phyloP scores from a whole-genome alignment of 768 basidiomycete species.

The Mrakia gelida region DNA sequence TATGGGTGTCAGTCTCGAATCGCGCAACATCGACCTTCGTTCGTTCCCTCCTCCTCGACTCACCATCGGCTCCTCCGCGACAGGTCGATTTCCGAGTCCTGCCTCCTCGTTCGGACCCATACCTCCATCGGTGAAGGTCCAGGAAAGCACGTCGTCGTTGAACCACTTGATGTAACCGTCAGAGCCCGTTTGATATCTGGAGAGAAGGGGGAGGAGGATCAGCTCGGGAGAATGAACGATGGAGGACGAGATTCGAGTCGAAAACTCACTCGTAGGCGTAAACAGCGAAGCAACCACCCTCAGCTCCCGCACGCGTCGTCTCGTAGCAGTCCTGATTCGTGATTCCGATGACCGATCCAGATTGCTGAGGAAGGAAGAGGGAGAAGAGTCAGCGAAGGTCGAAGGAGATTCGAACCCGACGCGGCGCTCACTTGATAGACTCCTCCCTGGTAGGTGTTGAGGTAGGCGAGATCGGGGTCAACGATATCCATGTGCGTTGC shows the following conservation, averaged over 20 bases:
- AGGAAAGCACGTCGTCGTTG: neutral
- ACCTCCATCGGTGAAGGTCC: slow-evolving; percentile 8
- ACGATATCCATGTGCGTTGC: slow-evolving; percentile 15
- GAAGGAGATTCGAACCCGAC: neutral
- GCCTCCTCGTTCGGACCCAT: slow-evolving; percentile 18
- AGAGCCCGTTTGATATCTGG: slow-evolving; percentile 8
- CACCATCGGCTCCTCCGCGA: slow-evolving; percentile 30
- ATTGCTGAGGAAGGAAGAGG: slow-evolving; percentile 14
- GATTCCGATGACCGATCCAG: slow-evolving; percentile 12
- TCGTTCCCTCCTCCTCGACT: too few species aligned
- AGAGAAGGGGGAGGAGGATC: too few species aligned
- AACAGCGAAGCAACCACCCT: slow-evolving; percentile 21
- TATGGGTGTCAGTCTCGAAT: neutral
- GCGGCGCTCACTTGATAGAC: neutral
- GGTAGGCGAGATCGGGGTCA: neutral
- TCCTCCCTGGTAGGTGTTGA: slow-evolving; percentile 32
- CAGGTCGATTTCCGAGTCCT: slow-evolving; percentile 11
- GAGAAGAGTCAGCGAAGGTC: neutral
- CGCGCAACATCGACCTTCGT: too few species aligned
- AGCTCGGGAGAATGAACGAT: too few species aligned
- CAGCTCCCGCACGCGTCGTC: neutral
- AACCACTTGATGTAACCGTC: slow-evolving; percentile 28
- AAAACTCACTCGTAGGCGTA: slow-evolving; percentile 25
- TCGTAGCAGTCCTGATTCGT: slow-evolving; percentile 33
- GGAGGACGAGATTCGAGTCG: too few species aligned